These are phyloP conservation scores for Microcyclospora tardicrescens DNA, from an alignment of 2,329 filamentous ascomycete genomes.

Conservation along the genomic window DNA sequence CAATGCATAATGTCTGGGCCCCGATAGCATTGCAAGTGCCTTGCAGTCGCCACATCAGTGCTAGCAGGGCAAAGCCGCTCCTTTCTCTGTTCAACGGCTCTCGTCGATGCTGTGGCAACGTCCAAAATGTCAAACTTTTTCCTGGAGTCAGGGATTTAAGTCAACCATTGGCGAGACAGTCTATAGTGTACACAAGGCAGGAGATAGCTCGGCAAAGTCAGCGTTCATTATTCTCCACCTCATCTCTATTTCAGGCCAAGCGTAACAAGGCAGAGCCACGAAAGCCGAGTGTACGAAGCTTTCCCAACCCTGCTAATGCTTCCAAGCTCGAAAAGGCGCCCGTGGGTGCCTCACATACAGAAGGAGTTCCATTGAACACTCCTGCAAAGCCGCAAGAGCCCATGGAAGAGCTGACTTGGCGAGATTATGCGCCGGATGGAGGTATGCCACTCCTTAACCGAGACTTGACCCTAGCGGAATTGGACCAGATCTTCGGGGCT, in stretches of 20 bases:
- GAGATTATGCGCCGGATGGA: constrained; percentile 24
- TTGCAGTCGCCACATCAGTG: constrained; percentile 1
- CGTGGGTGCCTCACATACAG: constrained; percentile 16
- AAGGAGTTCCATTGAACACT: constrained; percentile 7
- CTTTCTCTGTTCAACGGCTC: constrained; percentile 20
- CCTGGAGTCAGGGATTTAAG: too few species aligned
- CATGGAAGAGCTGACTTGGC: constrained; percentile 18
- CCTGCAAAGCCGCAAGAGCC: too few species aligned
- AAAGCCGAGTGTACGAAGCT: too few species aligned
- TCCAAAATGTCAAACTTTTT: too few species aligned
- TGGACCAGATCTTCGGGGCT: constrained; percentile 21
- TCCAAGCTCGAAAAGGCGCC: constrained; percentile 14
- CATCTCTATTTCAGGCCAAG: too few species aligned
- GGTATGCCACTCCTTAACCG: constrained; percentile 23
- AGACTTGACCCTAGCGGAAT: constrained; percentile 16
- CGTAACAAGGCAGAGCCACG: too few species aligned
- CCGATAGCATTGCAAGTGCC: constrained; percentile 17
- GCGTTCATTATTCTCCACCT: too few species aligned
- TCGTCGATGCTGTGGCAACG: constrained; percentile 3
- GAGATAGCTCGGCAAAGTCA: too few species aligned
- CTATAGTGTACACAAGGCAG: too few species aligned
- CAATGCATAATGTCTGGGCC: constrained; percentile 23
- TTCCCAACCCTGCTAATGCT: background rate
- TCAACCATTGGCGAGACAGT: too few species aligned
- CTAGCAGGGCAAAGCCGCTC: constrained; percentile 9